Evolutionary conservation across 306 rosid species (phyloP).

Genomic region (Carpinus viminea): DNA sequence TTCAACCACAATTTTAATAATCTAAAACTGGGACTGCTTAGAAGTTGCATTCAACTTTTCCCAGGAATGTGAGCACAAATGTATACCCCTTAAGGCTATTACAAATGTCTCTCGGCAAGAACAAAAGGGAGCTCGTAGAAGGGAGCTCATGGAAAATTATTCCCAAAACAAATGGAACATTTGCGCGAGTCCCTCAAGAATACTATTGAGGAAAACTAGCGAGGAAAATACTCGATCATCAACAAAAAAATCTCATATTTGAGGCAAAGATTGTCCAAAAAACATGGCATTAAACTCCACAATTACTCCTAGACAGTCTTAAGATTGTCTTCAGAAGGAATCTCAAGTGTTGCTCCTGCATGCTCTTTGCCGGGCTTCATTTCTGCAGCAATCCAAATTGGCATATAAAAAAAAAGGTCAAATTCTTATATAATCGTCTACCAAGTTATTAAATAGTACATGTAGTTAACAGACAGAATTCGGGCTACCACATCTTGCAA

Average conservation of each 20-base stretch:
- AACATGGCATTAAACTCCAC: constrained; percentile 1
- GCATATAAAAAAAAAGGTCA: neutral
- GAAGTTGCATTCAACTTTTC: neutral
- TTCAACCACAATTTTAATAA: neutral
- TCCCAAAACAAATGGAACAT: neutral
- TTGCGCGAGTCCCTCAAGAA: neutral
- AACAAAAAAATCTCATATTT: neutral
- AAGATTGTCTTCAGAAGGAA: constrained; percentile 74
- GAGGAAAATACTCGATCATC: neutral
- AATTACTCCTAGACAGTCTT: neutral
- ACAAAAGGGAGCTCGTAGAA: neutral
- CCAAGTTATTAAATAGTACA: neutral
- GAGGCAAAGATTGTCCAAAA: neutral
- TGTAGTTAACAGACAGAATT: neutral
- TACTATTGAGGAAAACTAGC: neutral
- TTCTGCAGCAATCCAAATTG: constrained; percentile 44
- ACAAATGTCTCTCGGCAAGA: neutral
- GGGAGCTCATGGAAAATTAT: neutral
- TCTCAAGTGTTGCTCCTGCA: constrained; percentile 89
- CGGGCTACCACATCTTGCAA: neutral
- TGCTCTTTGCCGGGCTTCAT: constrained; percentile 78
- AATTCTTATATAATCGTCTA: neutral
- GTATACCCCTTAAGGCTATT: neutral
- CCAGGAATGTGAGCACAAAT: neutral
- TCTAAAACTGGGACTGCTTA: neutral